Evolutionary conservation across 805 yeast genomes (phyloP), one percentile per base, ranked within the genome.

Genomic region (Blastobotrys parvus): DNA sequence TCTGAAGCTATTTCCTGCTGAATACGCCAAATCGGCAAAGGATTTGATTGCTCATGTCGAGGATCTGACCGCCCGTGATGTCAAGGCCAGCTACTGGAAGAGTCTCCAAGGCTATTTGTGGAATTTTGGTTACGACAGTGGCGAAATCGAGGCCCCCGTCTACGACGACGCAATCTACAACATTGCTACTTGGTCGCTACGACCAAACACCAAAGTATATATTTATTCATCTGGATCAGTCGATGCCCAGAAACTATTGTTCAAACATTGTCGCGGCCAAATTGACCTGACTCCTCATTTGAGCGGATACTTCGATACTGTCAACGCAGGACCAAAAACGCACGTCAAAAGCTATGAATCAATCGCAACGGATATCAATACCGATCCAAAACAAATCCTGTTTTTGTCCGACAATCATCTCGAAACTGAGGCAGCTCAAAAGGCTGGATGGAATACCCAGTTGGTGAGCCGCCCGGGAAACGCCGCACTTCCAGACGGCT

Each of bases 201-300:
- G 7, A n/a, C 19, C 8, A 18, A 3, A 17, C 11, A 17, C 49
- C 25, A 63, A 64, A 17, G 64, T 86, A 0, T 83, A 71, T 56
- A 86, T 89, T 16, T 89, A 89, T 63, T 87, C 96, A 0, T 83
- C 94, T 21, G 97, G 97, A 0, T 80, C 92, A 35, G 77, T 89
- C 19, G 74, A 78, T 46, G 97, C 97, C 0, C 97, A 89, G 54
- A 82, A 80, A 53, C 64, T 89, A 47, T 63, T 89, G 45, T 86
- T 89, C 56, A 71, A 70, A 0, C 74, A 83, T 57, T 89, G 83
- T 7, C 61, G 62, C 7, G 59, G 60, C 4, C 59, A 55, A 6
- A 57, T 62, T 10, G 84, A 83, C 59, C 59, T 86, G 54, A 82
- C 75, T 35, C 59, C 61, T 1, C 58, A 60, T 18, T 57, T 89